Base-by-base conservation (phyloP, 108 stramenopile genomes). In the Nannochloropsis gaditana region DNA sequence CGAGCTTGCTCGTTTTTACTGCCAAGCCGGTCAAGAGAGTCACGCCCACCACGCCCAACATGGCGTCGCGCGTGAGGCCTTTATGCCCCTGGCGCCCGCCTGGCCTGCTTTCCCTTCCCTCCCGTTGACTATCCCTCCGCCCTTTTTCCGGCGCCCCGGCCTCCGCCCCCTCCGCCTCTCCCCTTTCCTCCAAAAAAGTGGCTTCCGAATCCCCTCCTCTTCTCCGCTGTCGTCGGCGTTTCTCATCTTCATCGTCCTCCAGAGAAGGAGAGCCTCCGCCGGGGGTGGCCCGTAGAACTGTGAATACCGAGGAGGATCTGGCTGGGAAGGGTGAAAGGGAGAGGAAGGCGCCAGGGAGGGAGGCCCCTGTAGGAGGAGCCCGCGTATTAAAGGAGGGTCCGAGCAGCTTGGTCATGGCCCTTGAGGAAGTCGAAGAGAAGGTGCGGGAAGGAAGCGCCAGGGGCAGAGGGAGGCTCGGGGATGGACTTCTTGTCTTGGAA, bases 191-290 rank as follows among this genome's bases (percentile, higher is more conserved):
- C 59, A 73, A n/a, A n/a, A n/a, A 15, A 73, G 15, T n/a, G 59
- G 15, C 59, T 3, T 8, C 59, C 2, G 15, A 31, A 31, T 31
- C 31, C 31, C 59, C 4, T 15, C 59, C n/a, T 73, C 59, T 73
- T 73, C 59, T 73, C 59, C 59, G 3, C n/a, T 73, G 59, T 73
- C 59, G 2, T n/a, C 59, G 59, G 15, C 59, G 59, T 73, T 73
- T 73, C n/a, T 73, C 59, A n/a, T 73, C 59, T n/a, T 73, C 59
- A 4, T 73, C 59, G 59, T 73, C 59, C n/a, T 73, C 59, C 59
- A 73, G n/a, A n/a, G 8, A 73, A 2, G 59, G 59, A 73, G 59
- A n/a, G 59, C 59, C 59, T 15, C 59, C 59, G n/a, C 59, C 59
- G n/a, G 59, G 59, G 0, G 59, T 73, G 59, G 59, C 59, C 59